Evolutionary conservation across 202 grass and related monocot genomes (phyloP), one percentile per base, ranked within the genome.

Genomic region (Zoysia matrella): DNA sequence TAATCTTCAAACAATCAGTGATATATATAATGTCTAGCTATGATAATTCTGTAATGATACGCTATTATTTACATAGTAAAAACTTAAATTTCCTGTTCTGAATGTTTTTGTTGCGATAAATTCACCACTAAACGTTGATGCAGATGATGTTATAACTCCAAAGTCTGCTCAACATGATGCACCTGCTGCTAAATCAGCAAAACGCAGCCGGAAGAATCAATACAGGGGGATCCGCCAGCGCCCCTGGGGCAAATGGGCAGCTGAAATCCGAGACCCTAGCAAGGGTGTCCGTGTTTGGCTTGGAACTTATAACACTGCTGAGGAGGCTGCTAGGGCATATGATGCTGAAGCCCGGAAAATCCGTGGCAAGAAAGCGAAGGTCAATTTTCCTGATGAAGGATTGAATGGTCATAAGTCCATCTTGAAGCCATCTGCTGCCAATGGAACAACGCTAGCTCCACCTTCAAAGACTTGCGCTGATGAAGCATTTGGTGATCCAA

Each of bases 291-390:
- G 22, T 41, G 89, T 94, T 74, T 94, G 92, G 92, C 92, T 94
- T 66, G 92, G 92, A 63, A 94, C 92, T 52, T 94, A 89, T 71
- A 89, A 88, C 79, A 94, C 92, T 11, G 62, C 92, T 78, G 92
- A 92, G 82, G 92, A 92, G 86, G 92, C 92, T 62, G 92, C 92
- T 67, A 89, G 89, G 79, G 92, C 92, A 75, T 94, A 94, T 75
- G 92, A 94, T 52, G 89, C 87, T 58, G 89, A 94, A 88, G 92
- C 92, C 42, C 89, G 87, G 44, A 91, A 89, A 67, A 94, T 94
- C 71, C 92, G 92, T 47, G 92, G 92, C 9, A 89, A 91, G 75
- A 94, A 94, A 46, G 92, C 92, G 11, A 94, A 94, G 87, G 87
- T 92, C 11, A 94, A 94, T 30, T 7, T 12, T 30, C 22, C 22